Evolutionary conservation across 2,329 filamentous ascomycete genomes (phyloP), one percentile per base, ranked within the genome.

Genomic region (Polychaeton citri): DNA sequence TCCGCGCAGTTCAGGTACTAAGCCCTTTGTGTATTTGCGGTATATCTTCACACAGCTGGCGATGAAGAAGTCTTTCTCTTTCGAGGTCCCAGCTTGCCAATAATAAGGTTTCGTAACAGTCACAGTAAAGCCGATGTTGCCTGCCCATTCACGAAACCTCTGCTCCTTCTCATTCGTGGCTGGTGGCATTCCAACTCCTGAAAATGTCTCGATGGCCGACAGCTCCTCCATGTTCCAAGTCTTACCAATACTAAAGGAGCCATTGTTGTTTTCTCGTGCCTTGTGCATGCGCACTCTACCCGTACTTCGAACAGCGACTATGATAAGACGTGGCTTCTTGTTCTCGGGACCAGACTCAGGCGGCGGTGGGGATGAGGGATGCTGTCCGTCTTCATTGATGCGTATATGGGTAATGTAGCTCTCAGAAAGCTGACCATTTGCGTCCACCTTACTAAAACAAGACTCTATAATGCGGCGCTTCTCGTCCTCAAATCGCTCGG

Each of bases 51-150:
- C 76, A 48, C 96, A 63, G 59, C 87, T 95, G 21, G 83, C 86
- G 51, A 98, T 90, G 60, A 98, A 98, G 63, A 96, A 96, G 55
- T 94, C 88, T 68, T 95, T 96, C 62, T 98, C 90, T 64, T 95
- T 95, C 36, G 83, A 73, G 1, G 84, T 90, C 45, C 85, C 79
- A 21, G 90, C 86, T 59, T 93, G 77, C 90, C 90, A 98, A 59
- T 90, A 98, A 61, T 98, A 98, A 0, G 86, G 82, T 59, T 98
- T 98, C 18, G 81, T 80, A 19, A 98, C 73, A 2, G 79, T 90
- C 34, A 96, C 84, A 18, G 81, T 68, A 54, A 98, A 96, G 12
- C 90, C 90, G 31, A 76, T 75, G 38, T 79, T 79, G 35, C 81
- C 79, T 16, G 85, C 88, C 82, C 83, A 93, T 54, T 80, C 60